These are phyloP conservation scores for Alternaria alternata DNA, from an alignment of 2,329 filamentous ascomycete genomes.

Conservation along the genomic window DNA sequence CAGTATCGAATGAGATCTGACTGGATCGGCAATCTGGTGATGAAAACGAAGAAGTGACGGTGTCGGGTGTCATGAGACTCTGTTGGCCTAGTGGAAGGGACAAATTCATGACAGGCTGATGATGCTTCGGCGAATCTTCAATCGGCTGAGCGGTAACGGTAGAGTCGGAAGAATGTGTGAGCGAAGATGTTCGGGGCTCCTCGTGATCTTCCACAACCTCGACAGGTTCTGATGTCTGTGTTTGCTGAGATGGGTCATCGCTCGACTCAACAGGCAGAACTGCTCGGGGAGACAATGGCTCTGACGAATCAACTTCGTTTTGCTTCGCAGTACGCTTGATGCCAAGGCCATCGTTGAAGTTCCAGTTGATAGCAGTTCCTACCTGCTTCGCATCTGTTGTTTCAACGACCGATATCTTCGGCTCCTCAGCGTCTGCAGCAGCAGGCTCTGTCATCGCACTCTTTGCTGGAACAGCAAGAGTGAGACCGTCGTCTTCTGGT, in stretches of 20 bases:
- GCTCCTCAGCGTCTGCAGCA: conserved; percentile 46
- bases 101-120: conserved; percentile 48
- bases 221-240: conserved; percentile 44
- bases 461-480: conserved; percentile 32
- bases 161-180: conserved; percentile 60
- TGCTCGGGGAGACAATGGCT: conserved; percentile 39
- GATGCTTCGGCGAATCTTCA: conserved; percentile 45
- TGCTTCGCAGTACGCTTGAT: conserved; percentile 37
- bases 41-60: conserved; percentile 65
- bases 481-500: conserved; percentile 60
- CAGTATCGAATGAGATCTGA: conserved; percentile 73
- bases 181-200: conserved; percentile 58
- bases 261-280: conserved; percentile 19
- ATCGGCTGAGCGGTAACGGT: conserved; percentile 52
- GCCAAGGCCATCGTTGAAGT: conserved; percentile 52
- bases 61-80: conserved; percentile 71
- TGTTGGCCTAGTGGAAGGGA: conserved; percentile 50
- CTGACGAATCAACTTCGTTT: conserved; percentile 17
- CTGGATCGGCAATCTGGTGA: conserved; percentile 70
- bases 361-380: conserved; percentile 55
- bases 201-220: conserved; percentile 58
- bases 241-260: conserved; percentile 17
- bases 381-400: conserved; percentile 50
- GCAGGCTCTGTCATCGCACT: conserved; percentile 18
- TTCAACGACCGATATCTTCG: conserved; percentile 58